Percentiles rank a stretch among this genome's conserved stretches.
Conservation (phyloP, 768 basidiomycete genomes). For the Xerocomus potaroensis region DNA sequence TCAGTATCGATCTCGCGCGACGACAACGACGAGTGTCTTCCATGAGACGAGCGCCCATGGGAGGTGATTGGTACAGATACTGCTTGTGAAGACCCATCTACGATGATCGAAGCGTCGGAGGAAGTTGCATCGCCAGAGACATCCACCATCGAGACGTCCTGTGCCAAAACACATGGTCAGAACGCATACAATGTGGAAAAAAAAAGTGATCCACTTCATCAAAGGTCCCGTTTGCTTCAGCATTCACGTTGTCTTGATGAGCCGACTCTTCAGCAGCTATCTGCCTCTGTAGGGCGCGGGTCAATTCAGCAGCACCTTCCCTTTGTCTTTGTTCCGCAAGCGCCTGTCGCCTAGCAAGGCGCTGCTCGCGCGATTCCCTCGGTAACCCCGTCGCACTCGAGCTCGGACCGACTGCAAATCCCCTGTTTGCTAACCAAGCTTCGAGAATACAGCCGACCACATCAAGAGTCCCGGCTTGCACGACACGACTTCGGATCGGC, state of each 20-base stretch:
- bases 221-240: conserved; percentile 4
- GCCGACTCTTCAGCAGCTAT: conserved; percentile 34
- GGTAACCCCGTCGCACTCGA: conserved; percentile 70
- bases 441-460: conserved; percentile 93
- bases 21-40: conserved; percentile 18
- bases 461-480: conserved; percentile 90
- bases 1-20: conserved; percentile 52
- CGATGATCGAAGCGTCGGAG: conserved; percentile 21
- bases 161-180: conserved; percentile 13
- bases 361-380: conserved; percentile 70
- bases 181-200: background rate
- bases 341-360: conserved; percentile 57
- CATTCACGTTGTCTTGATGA: conserved; percentile 7
- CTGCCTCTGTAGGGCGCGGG: conserved; percentile 54
- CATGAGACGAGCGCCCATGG: conserved; percentile 15
- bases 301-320: conserved; percentile 50
- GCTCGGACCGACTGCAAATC: conserved; percentile 81
- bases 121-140: conserved; percentile 11
- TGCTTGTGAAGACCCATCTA: conserved; percentile 19
- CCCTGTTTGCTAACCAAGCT: conserved; percentile 86
- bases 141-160: conserved; percentile 36
- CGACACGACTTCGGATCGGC: conserved; percentile 84
- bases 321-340: conserved; percentile 53
- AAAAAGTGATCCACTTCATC: conserved; percentile 26
- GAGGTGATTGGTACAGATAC: conserved; percentile 18